Evolutionary conservation across 2,329 filamentous ascomycete species (phyloP).

Genomic region (Fusarium sp.): DNA sequence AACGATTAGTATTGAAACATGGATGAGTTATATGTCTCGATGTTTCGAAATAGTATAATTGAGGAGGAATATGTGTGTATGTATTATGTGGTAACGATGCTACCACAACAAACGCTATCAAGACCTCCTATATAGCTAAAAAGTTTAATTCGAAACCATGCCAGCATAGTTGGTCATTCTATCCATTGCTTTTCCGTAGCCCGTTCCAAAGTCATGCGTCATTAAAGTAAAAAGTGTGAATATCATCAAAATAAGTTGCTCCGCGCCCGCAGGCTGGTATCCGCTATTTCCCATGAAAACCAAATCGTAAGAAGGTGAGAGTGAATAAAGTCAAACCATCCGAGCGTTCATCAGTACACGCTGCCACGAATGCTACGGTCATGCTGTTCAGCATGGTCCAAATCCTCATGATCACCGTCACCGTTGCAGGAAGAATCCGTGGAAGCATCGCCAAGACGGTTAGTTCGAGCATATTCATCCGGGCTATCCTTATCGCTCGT

Average conservation of each 20-base stretch:
- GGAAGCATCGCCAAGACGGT: slow-evolving; percentile 47
- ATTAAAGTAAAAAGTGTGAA: slow-evolving; percentile 33
- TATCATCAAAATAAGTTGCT: slow-evolving; percentile 40
- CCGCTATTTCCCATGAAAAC: slow-evolving; percentile 29
- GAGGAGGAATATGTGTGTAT: slow-evolving; percentile 1
- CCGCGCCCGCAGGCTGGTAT: slow-evolving; percentile 21
- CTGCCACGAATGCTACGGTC: slow-evolving; percentile 47
- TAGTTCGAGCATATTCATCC: slow-evolving; percentile 38
- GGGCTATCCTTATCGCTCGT: slow-evolving; percentile 41
- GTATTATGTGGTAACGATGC: slow-evolving; percentile 17
- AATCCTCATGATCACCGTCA: slow-evolving; percentile 42
- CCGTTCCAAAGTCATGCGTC: slow-evolving; percentile 21
- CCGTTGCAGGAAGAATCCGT: slow-evolving; percentile 44
- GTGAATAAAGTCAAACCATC: slow-evolving; percentile 3
- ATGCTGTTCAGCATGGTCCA: slow-evolving; percentile 44
- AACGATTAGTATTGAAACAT: neutral
- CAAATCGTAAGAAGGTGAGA: slow-evolving; percentile 20
- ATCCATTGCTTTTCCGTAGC: slow-evolving; percentile 22
- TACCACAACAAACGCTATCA: slow-evolving; percentile 11
- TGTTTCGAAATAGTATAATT: neutral
- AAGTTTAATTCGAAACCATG: slow-evolving; percentile 30
- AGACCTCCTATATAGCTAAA: slow-evolving; percentile 8
- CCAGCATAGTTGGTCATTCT: slow-evolving; percentile 41
- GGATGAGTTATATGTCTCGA: neutral
- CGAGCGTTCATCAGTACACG: slow-evolving; percentile 36